These are phyloP conservation scores for Linnemannia hyalina DNA, from an alignment of 192 early-diverging fungal genomes.

Conservation along the genomic window DNA sequence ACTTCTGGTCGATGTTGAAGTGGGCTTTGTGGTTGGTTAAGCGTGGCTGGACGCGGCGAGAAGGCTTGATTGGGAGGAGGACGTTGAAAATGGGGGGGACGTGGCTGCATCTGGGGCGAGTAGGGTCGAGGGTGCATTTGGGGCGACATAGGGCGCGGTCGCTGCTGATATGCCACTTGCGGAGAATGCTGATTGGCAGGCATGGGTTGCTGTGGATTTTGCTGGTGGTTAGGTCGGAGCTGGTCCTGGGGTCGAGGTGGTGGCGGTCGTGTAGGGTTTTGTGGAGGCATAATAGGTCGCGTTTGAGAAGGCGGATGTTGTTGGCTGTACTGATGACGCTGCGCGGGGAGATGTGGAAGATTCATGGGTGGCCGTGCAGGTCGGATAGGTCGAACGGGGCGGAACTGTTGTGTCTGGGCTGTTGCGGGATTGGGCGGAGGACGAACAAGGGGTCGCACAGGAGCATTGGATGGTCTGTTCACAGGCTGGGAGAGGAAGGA, in stretches of 20 bases:
- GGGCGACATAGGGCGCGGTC: background rate
- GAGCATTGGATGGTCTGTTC: background rate
- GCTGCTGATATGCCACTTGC: slow-evolving; percentile 5
- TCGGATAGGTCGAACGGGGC: background rate
- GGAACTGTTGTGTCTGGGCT: background rate
- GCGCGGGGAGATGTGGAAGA: background rate
- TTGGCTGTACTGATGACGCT: background rate
- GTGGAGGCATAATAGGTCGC: background rate
- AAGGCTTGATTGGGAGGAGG: background rate
- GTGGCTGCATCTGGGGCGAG: background rate
- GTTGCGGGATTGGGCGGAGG: background rate
- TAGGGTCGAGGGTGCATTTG: background rate
- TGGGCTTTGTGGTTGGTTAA: background rate
- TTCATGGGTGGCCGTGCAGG: background rate
- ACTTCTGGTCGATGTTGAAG: background rate
- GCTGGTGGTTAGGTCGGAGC: background rate
- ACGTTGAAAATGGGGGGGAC: background rate
- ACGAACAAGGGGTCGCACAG: background rate
- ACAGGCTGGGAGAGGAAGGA: slow-evolving; percentile 4
- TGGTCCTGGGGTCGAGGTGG: slow-evolving; percentile 10
- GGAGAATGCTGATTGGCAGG: background rate
- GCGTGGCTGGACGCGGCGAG: background rate
- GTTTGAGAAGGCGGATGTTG: background rate
- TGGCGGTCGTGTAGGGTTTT: background rate
- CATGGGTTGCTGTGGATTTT: background rate